Evolutionary conservation across 306 rosid species (phyloP), one percentile per base, ranked within the genome.

Genomic region (Aeschynomene evenia): DNA sequence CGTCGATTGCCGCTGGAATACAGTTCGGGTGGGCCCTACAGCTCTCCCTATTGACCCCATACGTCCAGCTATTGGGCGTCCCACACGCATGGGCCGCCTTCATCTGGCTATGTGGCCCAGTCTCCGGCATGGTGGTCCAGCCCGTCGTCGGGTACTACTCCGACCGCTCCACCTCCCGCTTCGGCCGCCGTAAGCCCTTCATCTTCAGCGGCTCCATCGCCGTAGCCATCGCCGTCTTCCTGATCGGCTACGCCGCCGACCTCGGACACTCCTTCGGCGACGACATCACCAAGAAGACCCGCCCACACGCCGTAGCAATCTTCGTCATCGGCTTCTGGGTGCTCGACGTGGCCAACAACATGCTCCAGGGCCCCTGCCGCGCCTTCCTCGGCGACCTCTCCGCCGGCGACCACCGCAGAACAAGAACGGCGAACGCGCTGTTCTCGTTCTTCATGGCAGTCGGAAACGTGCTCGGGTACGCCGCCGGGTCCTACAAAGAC

Each of bases 11-110:
- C 0, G 87, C 93, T 0, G 98, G 95, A 0, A 5, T 92, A 4
- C 96, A 92, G 36, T 92, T 92, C 43, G 96, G 95, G 0, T 92
- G 98, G 98, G 98, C 98, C 4, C 72, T 92, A 0, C 98, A 92
- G 22, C 86, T 92, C 0, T 89, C 93, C 0, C 63, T 92, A 0
- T 10, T 92, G 1, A 89, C 98, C 3, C 96, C 98, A 0, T 92
- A 92, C 39, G 83, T 85, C 0, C 96, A 92, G 40, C 86, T 80
- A 0, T 81, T 89, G 0, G 96, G 98, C 0, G 80, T 89, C 11
- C 87, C 98, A 0, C 96, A 89, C 43, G 72, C 59, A 0, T 89
- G 92, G 89, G 79, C 98, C 0, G 42, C 96, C 15, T 82, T 92
- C 77, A 77, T 92, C 18, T 86, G 98, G 98, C 89, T 92, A 5